Percentiles rank a stretch among this genome's conserved stretches.
Evolutionary conservation across 2,329 filamentous ascomycete species (phyloP).

Genomic region (Cadophora sp.): DNA sequence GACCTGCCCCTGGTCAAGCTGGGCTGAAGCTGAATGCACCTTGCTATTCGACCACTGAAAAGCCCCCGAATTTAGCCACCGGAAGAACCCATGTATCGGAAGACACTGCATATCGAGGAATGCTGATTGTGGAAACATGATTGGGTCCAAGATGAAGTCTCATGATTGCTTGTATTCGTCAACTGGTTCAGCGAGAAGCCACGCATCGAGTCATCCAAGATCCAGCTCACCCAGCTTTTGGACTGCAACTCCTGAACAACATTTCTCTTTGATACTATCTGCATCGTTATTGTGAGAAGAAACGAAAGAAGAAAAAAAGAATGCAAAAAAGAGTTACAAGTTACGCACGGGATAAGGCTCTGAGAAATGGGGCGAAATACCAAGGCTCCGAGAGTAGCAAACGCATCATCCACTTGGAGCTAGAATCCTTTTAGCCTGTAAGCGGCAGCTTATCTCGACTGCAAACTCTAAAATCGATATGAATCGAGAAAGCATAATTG

Average conservation of each 20-base stretch:
- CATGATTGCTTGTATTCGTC: not conserved
- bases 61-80: conserved; percentile 6
- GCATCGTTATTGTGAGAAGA: not conserved
- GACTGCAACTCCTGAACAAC: not conserved
- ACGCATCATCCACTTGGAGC: not conserved
- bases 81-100: conserved; percentile 2
- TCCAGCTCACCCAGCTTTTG: not conserved
- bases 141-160: conserved; percentile 10
- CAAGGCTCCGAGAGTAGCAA: not conserved
- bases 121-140: not conserved
- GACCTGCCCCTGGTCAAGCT: not conserved
- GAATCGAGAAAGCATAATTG: not conserved
- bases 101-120: conserved; percentile 8
- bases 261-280: not conserved
- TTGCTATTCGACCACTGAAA: not conserved
- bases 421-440: conserved; percentile 3
- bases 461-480: not conserved
- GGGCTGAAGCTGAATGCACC: conserved; percentile 12
- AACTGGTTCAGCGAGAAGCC: not conserved
- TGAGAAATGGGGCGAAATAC: not conserved
- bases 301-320: too few species aligned
- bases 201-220: not conserved
- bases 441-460: not conserved
- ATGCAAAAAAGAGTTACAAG: too few species aligned
- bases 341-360: too few species aligned